Conservation (phyloP, 176 grass and related monocot species). For the Triticum turgidum region DNA sequence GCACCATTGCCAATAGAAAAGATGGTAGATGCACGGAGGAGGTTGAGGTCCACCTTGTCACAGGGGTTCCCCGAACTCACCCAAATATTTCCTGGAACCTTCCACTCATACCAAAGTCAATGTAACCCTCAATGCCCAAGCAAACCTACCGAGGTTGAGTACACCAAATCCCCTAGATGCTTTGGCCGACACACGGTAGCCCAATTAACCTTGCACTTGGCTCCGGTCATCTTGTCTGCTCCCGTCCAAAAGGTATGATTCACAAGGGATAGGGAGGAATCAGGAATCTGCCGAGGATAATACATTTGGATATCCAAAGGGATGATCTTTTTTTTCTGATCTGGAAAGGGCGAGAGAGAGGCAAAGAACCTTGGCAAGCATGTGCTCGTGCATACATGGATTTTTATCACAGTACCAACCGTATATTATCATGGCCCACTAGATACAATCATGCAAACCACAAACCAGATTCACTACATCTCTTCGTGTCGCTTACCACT, state of each 20-base stretch:
- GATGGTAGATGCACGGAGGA: too few relatives aligned
- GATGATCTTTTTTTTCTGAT: slow-evolving; percentile 15
- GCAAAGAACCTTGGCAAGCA: slow-evolving; percentile 1
- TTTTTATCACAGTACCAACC: slow-evolving; percentile 26
- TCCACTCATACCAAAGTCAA: too few relatives aligned
- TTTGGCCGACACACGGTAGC: too few relatives aligned
- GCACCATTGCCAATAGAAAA: too few relatives aligned
- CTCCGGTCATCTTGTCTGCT: too few relatives aligned
- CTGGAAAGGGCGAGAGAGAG: not conserved
- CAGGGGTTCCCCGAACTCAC: too few relatives aligned
- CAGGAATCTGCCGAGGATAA: slow-evolving; percentile 30
- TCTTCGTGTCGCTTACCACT: not conserved
- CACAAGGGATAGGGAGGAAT: slow-evolving; percentile 37
- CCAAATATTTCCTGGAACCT: too few relatives aligned
- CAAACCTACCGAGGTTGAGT: too few relatives aligned
- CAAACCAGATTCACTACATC: not conserved
- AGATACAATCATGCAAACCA: not conserved
- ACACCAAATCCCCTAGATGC: too few relatives aligned
- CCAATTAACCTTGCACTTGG: too few relatives aligned
- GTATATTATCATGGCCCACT: not conserved
- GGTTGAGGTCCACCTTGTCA: too few relatives aligned
- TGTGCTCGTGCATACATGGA: not conserved
- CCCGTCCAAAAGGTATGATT: not conserved
- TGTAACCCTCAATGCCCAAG: too few relatives aligned
- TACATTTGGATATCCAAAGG: slow-evolving; percentile 3